Base-by-base conservation (phyloP, 305 asterid genomes). In the Salvia sclarea region DNA sequence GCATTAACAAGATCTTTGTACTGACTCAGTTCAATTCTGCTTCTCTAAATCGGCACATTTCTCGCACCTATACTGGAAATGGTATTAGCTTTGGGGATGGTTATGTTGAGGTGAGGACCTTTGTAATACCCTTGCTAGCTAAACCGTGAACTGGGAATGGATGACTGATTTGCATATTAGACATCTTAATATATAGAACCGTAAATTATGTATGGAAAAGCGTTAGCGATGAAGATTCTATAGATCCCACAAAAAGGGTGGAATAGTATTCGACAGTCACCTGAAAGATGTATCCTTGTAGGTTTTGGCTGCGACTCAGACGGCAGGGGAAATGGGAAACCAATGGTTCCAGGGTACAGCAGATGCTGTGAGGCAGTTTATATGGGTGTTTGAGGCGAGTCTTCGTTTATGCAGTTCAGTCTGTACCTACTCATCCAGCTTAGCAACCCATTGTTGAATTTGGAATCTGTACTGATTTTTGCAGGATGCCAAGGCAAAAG, bases 321-420 rank as follows among this genome's bases (percentile, higher is more conserved):
- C 99, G 10, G 81, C 83, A 0, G 98, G 98, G 30, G 98, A 93
- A 82, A 74, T 86, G 1, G 99, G 99, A 31, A 86, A 82, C 71
- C 85, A 56, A 18, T 94, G 99, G 99, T 94, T 94, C 76, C 98
- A 94, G 71, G 99, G 99, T 62, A 92, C 98, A 0, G 99, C 99
- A 2, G 99, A 94, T 70, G 99, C 99, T 25, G 99, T 94, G 71
- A 91, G 99, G 86, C 88, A 86, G 73, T 94, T 94, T 68, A 73
- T 67, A 68, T 94, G 99, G 99, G 43, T 94, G 55, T 94, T 94
- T 76, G 99, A 94, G 97, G 99, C 85, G 59, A 6, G 71, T 70
- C 17, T 69, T 60, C 16, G 3, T 12, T 21, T 0, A 12, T 13
- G 20, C 37, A 9, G 6, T 21, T 35, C 31, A 48, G 3, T 68